Percentiles rank a stretch among this genome's conserved stretches.
Conservation (phyloP, 2,329 filamentous ascomycete genomes). For the Dactylellina haptotyla region DNA sequence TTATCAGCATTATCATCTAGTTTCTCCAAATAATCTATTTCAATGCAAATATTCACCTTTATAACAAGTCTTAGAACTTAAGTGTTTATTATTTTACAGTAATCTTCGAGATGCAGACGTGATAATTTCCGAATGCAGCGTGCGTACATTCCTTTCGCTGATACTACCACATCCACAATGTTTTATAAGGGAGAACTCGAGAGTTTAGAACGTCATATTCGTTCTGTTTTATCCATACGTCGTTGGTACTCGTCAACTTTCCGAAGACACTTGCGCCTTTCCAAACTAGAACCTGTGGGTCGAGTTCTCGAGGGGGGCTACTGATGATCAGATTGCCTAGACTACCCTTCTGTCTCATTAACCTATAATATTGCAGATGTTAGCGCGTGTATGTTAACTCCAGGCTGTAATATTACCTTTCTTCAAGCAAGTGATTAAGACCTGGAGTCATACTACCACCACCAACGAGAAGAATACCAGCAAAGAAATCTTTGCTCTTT, state of each 20-base stretch:
- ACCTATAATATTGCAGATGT: conserved; percentile 58
- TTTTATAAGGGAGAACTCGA: conserved; percentile 84
- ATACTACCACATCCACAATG: conserved; percentile 71
- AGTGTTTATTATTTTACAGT: too few species aligned
- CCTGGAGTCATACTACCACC: conserved; percentile 83
- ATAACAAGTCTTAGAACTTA: too few species aligned
- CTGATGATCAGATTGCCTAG: conserved; percentile 75
- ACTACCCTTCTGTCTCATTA: conserved; percentile 63
- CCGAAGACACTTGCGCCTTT: conserved; percentile 98
- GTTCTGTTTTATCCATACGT: conserved; percentile 88
- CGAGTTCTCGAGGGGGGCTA: conserved; percentile 85
- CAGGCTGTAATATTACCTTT: conserved; percentile 70
- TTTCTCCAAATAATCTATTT: too few species aligned
- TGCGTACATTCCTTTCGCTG: too few species aligned
- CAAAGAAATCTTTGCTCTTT: conserved; percentile 88
- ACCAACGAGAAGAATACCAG: conserved; percentile 89
- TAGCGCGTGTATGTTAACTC: conserved; percentile 66
- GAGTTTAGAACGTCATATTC: conserved; percentile 89
- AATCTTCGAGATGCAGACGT: too few species aligned
- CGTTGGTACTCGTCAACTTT: conserved; percentile 84
- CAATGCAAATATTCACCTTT: too few species aligned
- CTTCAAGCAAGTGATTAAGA: conserved; percentile 84
- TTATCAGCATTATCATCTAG: too few species aligned
- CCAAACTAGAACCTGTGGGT: conserved; percentile 97
- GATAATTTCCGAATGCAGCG: too few species aligned